Evolutionary conservation across 2,329 filamentous ascomycete species (phyloP).

Genomic region (Torrubiellomyces zombiae): DNA sequence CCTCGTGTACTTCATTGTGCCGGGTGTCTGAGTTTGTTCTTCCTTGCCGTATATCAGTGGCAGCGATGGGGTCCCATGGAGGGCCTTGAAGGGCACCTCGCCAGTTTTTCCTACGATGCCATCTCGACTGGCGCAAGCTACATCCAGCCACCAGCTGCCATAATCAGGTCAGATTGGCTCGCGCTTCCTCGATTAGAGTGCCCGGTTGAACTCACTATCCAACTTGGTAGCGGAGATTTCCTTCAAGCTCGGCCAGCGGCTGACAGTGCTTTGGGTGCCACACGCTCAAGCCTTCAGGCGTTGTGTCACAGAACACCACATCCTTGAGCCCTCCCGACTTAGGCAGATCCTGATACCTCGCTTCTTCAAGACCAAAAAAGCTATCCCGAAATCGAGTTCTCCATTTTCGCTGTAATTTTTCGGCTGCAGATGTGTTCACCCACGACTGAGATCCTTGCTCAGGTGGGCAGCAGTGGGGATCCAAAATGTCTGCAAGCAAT

Average conservation of each 20-base stretch:
- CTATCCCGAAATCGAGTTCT: constrained; percentile 24
- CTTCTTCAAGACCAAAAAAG: constrained; percentile 28
- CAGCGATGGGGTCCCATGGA: constrained; percentile 28
- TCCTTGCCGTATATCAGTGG: constrained; percentile 35
- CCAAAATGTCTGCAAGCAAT: constrained; percentile 23
- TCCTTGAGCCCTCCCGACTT: constrained; percentile 22
- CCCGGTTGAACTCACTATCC: constrained; percentile 26
- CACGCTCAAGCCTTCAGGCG: constrained; percentile 13
- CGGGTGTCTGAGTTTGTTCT: constrained; percentile 15
- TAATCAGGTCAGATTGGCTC: constrained; percentile 7
- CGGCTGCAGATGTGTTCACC: constrained; percentile 18
- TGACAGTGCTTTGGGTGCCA: constrained; percentile 20
- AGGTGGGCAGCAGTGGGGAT: constrained; percentile 12
- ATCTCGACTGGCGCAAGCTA: constrained; percentile 37
- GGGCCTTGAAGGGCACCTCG: constrained; percentile 28
- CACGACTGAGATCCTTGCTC: constrained; percentile 15
- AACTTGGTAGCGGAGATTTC: constrained; percentile 24
- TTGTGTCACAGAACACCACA: constrained; percentile 19
- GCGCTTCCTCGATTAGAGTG: too few relatives aligned
- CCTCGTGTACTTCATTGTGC: constrained; percentile 25
- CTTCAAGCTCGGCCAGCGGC: constrained; percentile 22
- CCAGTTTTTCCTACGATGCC: constrained; percentile 30
- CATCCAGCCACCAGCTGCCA: constrained; percentile 39
- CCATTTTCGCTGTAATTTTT: constrained; percentile 26
- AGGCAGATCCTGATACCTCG: constrained; percentile 19